A percentile compares a stretch with the other conserved stretches of the same genome.
Conservation (phyloP, 805 yeast genomes). For the Zygoascus ofunaensis region DNA sequence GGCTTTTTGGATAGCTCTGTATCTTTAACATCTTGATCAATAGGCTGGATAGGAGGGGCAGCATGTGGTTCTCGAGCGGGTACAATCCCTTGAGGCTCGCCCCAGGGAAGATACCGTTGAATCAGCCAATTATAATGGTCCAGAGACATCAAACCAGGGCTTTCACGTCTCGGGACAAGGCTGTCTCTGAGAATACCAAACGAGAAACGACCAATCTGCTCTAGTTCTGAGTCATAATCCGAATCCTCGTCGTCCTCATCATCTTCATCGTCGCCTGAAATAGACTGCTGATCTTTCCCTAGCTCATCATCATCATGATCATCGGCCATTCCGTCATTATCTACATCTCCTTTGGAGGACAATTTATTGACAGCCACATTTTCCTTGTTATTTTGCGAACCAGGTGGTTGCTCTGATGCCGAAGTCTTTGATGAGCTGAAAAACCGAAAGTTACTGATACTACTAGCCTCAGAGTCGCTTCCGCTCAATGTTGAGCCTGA, state of each 20-base stretch:
- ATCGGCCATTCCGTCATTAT: too few relatives aligned
- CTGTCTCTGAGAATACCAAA: neutral
- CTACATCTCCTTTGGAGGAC: too few relatives aligned
- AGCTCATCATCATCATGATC: neutral
- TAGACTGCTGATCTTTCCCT: neutral
- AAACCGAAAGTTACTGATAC: neutral
- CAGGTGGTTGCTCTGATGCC: too few relatives aligned
- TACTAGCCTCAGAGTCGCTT: neutral
- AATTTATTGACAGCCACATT: too few relatives aligned
- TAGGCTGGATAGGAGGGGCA: conserved; percentile 43
- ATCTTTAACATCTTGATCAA: conserved; percentile 26
- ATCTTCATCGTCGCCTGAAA: conserved; percentile 16
- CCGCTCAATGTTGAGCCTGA: neutral
- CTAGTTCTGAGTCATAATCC: conserved; percentile 30
- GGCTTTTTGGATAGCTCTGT: too few relatives aligned
- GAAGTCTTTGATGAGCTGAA: neutral
- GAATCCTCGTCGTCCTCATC: conserved; percentile 27
- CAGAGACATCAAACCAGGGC: conserved; percentile 13
- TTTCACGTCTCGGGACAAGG: neutral
- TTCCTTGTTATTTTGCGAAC: too few relatives aligned
- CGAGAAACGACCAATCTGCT: conserved; percentile 16
- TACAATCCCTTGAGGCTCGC: conserved; percentile 50
- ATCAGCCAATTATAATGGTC: conserved; percentile 19
- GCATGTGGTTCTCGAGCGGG: conserved; percentile 40
- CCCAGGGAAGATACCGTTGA: conserved; percentile 21